Percentiles rank a stretch among this genome's conserved stretches.
Conservation (phyloP, 2,329 filamentous ascomycete genomes). For the Curvularia eragrostidis region DNA sequence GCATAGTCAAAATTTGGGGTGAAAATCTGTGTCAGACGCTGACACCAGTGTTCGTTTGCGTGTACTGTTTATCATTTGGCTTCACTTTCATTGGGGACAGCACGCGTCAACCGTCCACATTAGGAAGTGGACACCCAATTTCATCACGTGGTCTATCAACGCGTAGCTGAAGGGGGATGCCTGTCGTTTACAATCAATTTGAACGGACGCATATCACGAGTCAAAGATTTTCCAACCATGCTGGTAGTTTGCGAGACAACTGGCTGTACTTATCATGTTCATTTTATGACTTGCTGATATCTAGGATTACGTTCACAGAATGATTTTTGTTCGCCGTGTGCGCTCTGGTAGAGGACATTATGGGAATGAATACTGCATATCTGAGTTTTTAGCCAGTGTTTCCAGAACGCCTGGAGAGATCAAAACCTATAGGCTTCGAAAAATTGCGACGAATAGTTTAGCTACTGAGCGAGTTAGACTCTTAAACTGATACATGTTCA, state of each 20-base stretch:
- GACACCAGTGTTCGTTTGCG: conserved; percentile 3
- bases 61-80: neutral
- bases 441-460: too few relatives aligned
- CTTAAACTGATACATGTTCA: too few relatives aligned
- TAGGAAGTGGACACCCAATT: neutral
- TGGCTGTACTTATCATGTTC: neutral
- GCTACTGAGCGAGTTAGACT: too few relatives aligned
- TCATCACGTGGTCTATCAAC: neutral
- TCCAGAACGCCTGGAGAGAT: too few relatives aligned
- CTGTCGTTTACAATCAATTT: neutral
- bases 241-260: neutral
- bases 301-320: too few relatives aligned
- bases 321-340: too few relatives aligned
- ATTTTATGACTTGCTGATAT: too few relatives aligned
- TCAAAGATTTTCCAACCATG: neutral
- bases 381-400: too few relatives aligned
- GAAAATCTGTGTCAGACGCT: neutral
- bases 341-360: too few relatives aligned
- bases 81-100: conserved; percentile 3
- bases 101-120: neutral
- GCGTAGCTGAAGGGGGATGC: neutral
- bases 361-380: too few relatives aligned
- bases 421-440: too few relatives aligned
- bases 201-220: neutral
- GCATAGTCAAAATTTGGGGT: neutral